Base-by-base conservation (phyloP, 305 asterid species). In the Fraxinus velutina region DNA sequence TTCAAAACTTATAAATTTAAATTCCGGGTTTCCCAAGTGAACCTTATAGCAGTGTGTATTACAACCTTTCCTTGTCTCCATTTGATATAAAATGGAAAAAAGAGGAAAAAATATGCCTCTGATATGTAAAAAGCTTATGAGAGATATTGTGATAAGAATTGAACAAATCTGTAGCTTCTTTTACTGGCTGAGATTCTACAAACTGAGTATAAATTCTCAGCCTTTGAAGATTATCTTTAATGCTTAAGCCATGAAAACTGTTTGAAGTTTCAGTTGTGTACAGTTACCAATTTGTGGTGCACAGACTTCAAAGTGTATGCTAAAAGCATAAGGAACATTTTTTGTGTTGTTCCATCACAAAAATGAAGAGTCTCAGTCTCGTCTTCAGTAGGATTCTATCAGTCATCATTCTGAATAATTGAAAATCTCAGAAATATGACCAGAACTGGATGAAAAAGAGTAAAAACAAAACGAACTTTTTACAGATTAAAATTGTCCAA, bases 311-410 rank as follows among this genome's bases (percentile, higher is more conserved):
- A 88, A 81, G 85, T 79, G 32, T 8, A 55, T 33, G 72, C 21
- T 66, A 84, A 86, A 83, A 84, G 89, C 93, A 92, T 44, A 89
- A 89, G 90, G 92, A 93, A 92, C 92, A 90, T 84, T 87, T 91
- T 74, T 84, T 79, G 91, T 80, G 87, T 88, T 75, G 96, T 93
- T 89, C 87, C 80, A 90, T 88, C 91, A 84, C 87, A 87, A 86
- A 87, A 84, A 86, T 81, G 86, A 83, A 83, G 85, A 83, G 85
- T 84, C 79, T 77, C 50, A 72, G 42, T 80, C 84, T 70, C 78
- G 78, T 78, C 80, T 80, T 6, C 79, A 83, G 83, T 86, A 85
- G 34, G 60, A 80, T 86, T 83, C 79, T 37, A 85, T 85, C 88
- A 84, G 77, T 60, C 82, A 76, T 37, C 84, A 80, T 32, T 73